Conservation (phyloP, 805 yeast species). For the Pichia manshurica region DNA sequence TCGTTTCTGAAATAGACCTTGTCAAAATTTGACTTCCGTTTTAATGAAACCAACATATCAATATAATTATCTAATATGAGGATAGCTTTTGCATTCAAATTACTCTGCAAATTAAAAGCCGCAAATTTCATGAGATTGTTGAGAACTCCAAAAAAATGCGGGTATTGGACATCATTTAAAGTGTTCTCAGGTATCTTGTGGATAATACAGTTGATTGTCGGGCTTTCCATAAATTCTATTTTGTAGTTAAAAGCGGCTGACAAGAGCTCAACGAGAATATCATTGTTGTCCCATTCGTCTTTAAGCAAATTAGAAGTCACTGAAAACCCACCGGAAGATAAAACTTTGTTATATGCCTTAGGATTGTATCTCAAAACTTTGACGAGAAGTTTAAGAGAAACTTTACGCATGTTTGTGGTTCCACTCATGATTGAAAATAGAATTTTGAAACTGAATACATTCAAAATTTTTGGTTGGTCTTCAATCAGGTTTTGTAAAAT, state of each 20-base stretch:
- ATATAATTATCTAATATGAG: not conserved
- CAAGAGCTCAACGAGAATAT: conserved; percentile 37
- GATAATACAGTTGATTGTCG: not conserved
- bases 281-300: conserved; percentile 44
- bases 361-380: conserved; percentile 40
- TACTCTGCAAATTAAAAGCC: not conserved
- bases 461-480: conserved; percentile 37
- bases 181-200: not conserved
- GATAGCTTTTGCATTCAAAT: not conserved
- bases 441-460: conserved; percentile 63
- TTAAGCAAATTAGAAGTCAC: conserved; percentile 41
- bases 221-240: conserved; percentile 12
- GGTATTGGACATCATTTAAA: conserved; percentile 15
- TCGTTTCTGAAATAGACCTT: not conserved
- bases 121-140: conserved; percentile 17
- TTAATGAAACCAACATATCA: not conserved
- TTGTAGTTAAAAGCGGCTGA: conserved; percentile 40
- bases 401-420: conserved; percentile 32
- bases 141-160: conserved; percentile 35
- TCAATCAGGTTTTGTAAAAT: conserved; percentile 36
- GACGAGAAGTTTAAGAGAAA: conserved; percentile 42
- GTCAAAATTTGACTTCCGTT: not conserved
- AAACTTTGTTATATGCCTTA: conserved; percentile 43
- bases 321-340: conserved; percentile 47
- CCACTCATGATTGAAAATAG: conserved; percentile 45